Percentiles rank a stretch among this genome's conserved stretches.
Evolutionary conservation across 768 basidiomycete genomes (phyloP).

Genomic region (Holtermannia corniformis): DNA sequence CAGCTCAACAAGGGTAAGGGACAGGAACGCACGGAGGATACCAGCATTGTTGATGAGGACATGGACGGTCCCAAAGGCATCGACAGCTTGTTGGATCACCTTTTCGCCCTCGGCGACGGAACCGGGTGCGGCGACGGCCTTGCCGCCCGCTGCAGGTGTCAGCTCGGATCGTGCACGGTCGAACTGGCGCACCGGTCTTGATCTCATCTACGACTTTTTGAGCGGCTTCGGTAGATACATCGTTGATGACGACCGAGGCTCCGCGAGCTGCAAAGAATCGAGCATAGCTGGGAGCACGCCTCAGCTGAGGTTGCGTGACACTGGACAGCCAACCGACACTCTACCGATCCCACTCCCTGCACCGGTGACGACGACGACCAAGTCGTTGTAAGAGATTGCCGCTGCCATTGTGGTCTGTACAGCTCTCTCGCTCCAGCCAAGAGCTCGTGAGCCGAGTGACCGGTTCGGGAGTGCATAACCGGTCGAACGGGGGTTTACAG

Average conservation of each 20-base stretch:
- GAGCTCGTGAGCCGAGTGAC: background rate
- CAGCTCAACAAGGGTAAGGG: background rate
- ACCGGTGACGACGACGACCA: slow-evolving; percentile 85
- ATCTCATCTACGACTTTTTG: slow-evolving; percentile 90
- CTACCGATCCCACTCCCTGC: slow-evolving; percentile 91
- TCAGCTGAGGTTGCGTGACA: background rate
- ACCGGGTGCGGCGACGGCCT: slow-evolving; percentile 75
- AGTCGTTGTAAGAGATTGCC: slow-evolving; percentile 13
- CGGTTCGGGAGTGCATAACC: no score
- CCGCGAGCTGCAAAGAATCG: slow-evolving; percentile 84
- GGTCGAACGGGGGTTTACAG: no score
- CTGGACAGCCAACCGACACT: slow-evolving; percentile 51
- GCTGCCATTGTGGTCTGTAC: background rate
- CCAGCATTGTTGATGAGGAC: slow-evolving; percentile 91
- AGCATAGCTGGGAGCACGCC: slow-evolving; percentile 68
- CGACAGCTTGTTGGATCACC: slow-evolving; percentile 75
- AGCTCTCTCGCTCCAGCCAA: background rate
- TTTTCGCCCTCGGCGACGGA: slow-evolving; percentile 77
- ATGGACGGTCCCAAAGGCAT: slow-evolving; percentile 60
- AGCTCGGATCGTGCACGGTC: background rate
- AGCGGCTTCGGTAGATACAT: slow-evolving; percentile 76
- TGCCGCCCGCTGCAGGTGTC: slow-evolving; percentile 64
- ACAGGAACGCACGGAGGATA: slow-evolving; percentile 47
- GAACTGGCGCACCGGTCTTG: slow-evolving; percentile 52
- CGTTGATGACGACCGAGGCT: slow-evolving; percentile 90